A percentile compares a stretch with the other conserved stretches of the same genome.
Evolutionary conservation across 78 protist species (phyloP).

Genomic region (Anaeramoeba ignava): DNA sequence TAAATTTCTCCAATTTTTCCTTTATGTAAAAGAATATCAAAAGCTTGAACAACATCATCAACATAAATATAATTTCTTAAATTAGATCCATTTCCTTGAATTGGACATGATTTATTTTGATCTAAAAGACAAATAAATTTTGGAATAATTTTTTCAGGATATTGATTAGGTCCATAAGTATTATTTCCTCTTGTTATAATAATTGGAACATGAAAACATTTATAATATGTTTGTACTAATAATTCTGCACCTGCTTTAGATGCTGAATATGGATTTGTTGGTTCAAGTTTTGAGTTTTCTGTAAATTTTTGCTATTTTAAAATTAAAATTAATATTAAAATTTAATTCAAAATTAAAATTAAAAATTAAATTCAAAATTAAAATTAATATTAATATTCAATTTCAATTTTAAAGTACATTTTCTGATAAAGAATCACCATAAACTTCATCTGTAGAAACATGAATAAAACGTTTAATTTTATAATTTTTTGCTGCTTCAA

Average conservation of each 20-base stretch:
- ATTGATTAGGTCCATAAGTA: slow-evolving; percentile 84
- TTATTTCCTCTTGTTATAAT: slow-evolving; percentile 86
- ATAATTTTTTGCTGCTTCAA: slow-evolving; percentile 45
- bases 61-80: slow-evolving; percentile 52
- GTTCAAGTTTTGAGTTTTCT: slow-evolving; percentile 38
- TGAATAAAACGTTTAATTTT: slow-evolving; percentile 67
- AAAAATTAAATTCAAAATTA: background rate
- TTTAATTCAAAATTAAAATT: background rate
- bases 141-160: slow-evolving; percentile 81
- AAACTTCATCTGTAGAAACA: slow-evolving; percentile 91
- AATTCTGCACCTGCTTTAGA: slow-evolving; percentile 87
- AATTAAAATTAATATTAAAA: background rate
- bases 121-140: slow-evolving; percentile 23
- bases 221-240: slow-evolving; percentile 29
- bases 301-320: background rate
- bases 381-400: background rate
- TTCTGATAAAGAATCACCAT: slow-evolving; percentile 50
- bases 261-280: slow-evolving; percentile 87
- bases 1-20: slow-evolving; percentile 42
- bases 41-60: slow-evolving; percentile 60
- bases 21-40: slow-evolving; percentile 47
- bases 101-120: slow-evolving; percentile 19
- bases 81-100: slow-evolving; percentile 63
- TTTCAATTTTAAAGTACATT: background rate
- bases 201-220: slow-evolving; percentile 57